Evolutionary conservation across 768 basidiomycete species (phyloP).

Genomic region (Tephrocybe sp.): DNA sequence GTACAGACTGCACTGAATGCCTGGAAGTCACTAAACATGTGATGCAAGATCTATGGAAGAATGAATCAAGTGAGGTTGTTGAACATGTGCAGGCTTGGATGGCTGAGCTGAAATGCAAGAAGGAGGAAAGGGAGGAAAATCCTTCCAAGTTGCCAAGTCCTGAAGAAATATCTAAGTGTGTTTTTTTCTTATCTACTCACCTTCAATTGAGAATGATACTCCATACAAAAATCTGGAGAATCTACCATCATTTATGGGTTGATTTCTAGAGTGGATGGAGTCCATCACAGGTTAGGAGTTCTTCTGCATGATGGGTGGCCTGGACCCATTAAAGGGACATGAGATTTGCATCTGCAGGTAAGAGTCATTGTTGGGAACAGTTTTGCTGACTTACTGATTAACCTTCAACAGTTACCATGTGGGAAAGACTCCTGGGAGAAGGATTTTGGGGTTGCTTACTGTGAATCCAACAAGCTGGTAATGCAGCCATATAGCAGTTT

Average conservation of each 20-base stretch:
- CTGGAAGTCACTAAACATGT: background rate
- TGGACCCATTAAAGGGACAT: background rate
- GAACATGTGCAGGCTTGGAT: background rate
- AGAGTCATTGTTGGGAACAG: too few species aligned
- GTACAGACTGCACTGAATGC: background rate
- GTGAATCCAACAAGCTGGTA: too few species aligned
- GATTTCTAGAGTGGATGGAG: background rate
- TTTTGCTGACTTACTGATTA: background rate
- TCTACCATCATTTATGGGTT: background rate
- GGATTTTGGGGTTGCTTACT: too few species aligned
- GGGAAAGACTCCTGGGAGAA: background rate
- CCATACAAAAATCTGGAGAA: background rate
- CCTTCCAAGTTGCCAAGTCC: background rate
- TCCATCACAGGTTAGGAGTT: background rate
- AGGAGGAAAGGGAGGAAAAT: background rate
- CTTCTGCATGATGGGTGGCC: background rate
- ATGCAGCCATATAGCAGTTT: too few species aligned
- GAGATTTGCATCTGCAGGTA: background rate
- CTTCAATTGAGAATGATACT: background rate
- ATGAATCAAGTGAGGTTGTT: background rate
- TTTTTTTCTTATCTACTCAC: background rate
- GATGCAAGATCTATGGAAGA: background rate
- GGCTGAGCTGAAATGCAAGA: slow-evolving; percentile 1
- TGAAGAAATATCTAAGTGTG: slow-evolving; percentile 1
- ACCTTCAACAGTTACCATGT: background rate